Evolutionary conservation across 306 rosid genomes (phyloP), one percentile per base, ranked within the genome.

Genomic region (Senna siamea): DNA sequence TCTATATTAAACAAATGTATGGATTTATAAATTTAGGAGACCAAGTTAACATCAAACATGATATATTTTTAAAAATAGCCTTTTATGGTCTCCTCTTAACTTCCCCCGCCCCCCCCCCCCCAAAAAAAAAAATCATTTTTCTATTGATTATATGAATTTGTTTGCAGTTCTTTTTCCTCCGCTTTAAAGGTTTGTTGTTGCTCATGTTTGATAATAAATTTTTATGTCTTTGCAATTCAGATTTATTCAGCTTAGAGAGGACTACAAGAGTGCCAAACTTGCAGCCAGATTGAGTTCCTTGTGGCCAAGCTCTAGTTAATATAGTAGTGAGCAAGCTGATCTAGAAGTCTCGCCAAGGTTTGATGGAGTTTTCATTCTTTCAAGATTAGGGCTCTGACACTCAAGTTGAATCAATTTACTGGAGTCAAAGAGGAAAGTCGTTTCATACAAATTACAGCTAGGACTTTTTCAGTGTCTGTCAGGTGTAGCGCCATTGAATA

Each of bases 211-310:
- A 30, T 41, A 77, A 85, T 75, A 32, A 54, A 60, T 69, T 54
- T 73, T 61, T 81, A 65, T 46, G 14, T 62, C 58, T 73, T 19
- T 85, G 47, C 64, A 14, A 28, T 79, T 73, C 80, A 92, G 97
- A 85, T 92, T 94, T 82, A 87, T 94, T 85, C 96, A 87, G 85
- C 97, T 94, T 57, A 85, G 97, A 79, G 99, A 94, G 19, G 99
- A 94, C 79, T 94, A 88, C 86, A 92, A 92, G 83, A 92, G 97
- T 73, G 99, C 97, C 78, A 94, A 92, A 81, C 96, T 92, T 64
- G 99, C 93, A 50, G 67, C 96, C 61, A 90, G 80, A 76, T 85
- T 94, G 48, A 88, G 93, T 83, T 94, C 99, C 75, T 76, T 92
- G 85, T 94, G 92, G 95, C 78, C 89, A 65, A 82, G 87, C 84